A percentile compares a stretch with the other conserved stretches of the same genome.
Conservation (phyloP, 2,329 filamentous ascomycete species). For the Raffaelea arxii region DNA sequence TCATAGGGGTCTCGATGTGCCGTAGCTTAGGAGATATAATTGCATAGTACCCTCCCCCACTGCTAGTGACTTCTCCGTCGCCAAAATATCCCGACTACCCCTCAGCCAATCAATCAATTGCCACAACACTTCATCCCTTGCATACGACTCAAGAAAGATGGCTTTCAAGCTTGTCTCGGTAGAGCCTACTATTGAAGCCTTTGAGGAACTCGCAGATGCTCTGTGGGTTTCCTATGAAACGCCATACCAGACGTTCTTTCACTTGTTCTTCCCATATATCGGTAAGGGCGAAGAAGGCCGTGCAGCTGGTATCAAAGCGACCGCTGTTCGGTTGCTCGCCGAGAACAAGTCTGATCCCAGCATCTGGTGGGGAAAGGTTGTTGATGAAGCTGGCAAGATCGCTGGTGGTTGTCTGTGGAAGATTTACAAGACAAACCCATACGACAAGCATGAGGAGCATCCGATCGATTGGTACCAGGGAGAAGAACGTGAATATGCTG, state of each 20-base stretch:
- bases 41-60: too few species aligned
- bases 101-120: too few species aligned
- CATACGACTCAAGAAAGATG: too few species aligned
- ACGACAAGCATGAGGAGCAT: neutral
- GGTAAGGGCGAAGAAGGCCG: neutral
- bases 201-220: neutral
- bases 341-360: neutral
- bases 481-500: conserved; percentile 1
- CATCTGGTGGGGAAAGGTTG: conserved; percentile 1
- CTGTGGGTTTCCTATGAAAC: conserved; percentile 1
- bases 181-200: neutral
- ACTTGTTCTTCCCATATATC: neutral
- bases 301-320: neutral
- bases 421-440: neutral
- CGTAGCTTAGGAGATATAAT: too few species aligned
- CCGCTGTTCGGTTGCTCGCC: neutral
- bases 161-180: neutral
- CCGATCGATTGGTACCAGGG: neutral
- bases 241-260: neutral
- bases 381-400: conserved; percentile 1
- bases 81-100: too few species aligned
- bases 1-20: too few species aligned
- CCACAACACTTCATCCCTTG: too few species aligned
- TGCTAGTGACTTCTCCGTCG: too few species aligned
- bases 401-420: conserved; percentile 2